Evolutionary conservation across 495 filamentous ascomycete species (phyloP).

Genomic region (Cryomyces minteri): DNA sequence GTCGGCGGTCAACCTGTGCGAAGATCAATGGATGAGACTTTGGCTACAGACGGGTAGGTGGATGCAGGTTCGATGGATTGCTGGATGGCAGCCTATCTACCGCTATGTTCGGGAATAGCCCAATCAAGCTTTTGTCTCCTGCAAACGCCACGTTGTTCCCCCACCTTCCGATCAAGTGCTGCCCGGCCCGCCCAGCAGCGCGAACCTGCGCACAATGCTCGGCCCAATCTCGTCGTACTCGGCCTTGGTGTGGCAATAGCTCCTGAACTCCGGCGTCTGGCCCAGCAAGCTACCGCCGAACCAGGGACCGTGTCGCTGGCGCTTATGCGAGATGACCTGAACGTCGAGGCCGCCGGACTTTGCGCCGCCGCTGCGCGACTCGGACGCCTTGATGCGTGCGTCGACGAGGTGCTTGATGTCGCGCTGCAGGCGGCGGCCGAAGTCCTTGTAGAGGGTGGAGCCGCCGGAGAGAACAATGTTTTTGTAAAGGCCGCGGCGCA

Average conservation of each 20-base stretch:
- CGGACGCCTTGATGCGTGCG: conserved; percentile 73
- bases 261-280: conserved; percentile 96
- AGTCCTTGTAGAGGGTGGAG: conserved; percentile 94
- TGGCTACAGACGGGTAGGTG: too few relatives aligned
- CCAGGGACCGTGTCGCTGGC: conserved; percentile 94
- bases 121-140: too few relatives aligned
- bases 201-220: conserved; percentile 88
- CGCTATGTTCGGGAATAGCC: too few relatives aligned
- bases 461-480: conserved; percentile 97
- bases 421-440: conserved; percentile 83
- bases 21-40: too few relatives aligned
- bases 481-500: conserved; percentile 93
- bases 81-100: too few relatives aligned
- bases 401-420: conserved; percentile 94
- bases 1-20: too few relatives aligned
- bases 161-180: conserved; percentile 14
- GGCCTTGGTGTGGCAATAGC: conserved; percentile 97
- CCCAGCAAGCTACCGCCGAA: conserved; percentile 92
- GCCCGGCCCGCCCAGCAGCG: conserved; percentile 82
- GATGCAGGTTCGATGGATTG: too few relatives aligned
- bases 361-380: conserved; percentile 71
- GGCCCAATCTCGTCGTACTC: conserved; percentile 89
- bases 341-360: conserved; percentile 78
- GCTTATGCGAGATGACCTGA: conserved; percentile 88
- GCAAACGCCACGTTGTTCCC: too few relatives aligned